Evolutionary conservation across 2,329 filamentous ascomycete species (phyloP), one percentile per base, ranked within the genome.

Genomic region (Raffaelea ambrosiae): DNA sequence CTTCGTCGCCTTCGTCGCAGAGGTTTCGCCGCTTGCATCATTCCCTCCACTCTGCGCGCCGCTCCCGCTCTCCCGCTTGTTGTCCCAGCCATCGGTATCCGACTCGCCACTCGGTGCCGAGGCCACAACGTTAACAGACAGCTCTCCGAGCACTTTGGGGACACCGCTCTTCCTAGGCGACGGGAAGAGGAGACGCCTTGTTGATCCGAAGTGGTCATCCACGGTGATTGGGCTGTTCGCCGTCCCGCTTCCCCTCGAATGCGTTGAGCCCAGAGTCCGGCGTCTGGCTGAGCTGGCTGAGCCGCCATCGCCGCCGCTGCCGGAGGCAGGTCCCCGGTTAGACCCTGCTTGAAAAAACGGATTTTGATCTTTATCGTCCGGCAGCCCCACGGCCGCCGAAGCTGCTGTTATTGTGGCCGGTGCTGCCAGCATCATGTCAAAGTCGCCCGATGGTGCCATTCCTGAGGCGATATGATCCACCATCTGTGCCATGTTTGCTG

Each of bases 171-270:
- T 84, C 40, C 81, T 74, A 2, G 86, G 86, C 0, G 85, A 89
- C 1, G 87, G 84, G 58, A 93, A 93, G 1, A 93, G 71, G 3
- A 90, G 65, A 49, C 88, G 74, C 51, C 84, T 75, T 1, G 84
- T 89, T 45, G 61, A 66, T 31, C 76, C 78, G 44, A 76, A 66
- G 31, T 73, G 71, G 44, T 70, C 57, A 31, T 73, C 72, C 5
- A 77, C 54, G 23, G 72, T 66, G 31, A 83, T 77, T 16, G 79
- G 79, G 55, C 73, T 81, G 43, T 75, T 66, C 16, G 69, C 73
- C 26, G 75, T 78, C 41, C 78, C 79, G 51, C 68, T 74, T 26
- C 69, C 73, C 54, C 69, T 64, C n/a, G 76, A 77, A 53, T 76
- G 73, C n/a, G 69, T 70, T 35, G 75, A 77, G 14, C 69, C 66